phyloP scores from a whole-genome alignment of 1,139 yeast genomes.

The Suhomyces taliae region DNA sequence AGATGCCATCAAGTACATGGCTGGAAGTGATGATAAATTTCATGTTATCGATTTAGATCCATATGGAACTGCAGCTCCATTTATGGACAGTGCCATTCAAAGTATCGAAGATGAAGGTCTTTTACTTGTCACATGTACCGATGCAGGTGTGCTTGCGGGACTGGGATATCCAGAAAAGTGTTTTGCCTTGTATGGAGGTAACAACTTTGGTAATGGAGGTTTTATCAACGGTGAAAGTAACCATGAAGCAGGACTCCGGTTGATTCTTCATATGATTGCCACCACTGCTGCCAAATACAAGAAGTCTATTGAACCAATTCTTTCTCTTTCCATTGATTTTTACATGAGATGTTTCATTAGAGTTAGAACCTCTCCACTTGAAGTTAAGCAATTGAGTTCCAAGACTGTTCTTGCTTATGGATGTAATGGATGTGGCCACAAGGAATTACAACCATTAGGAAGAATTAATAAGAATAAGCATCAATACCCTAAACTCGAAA shows the following conservation, averaged over 20 bases:
- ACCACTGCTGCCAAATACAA: conserved; percentile 88
- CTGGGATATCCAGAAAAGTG: conserved; percentile 96
- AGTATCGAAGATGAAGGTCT: conserved; percentile 79
- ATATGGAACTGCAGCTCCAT: conserved; percentile 95
- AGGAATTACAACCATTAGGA: conserved; percentile 73
- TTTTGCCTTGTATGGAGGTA: conserved; percentile 84
- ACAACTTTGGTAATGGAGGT: conserved; percentile 64
- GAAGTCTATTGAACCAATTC: conserved; percentile 79
- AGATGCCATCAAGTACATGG: conserved; percentile 86
- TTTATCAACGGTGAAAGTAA: conserved; percentile 76
- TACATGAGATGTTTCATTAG: conserved; percentile 84
- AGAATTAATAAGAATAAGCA: conserved; percentile 41
- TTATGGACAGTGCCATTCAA: conserved; percentile 86
- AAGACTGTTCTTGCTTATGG: conserved; percentile 77
- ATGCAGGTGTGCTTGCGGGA: conserved; percentile 93
- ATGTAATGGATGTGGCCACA: conserved; percentile 86
- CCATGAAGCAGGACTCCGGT: conserved; percentile 89
- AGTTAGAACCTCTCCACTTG: conserved; percentile 73
- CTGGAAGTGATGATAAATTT: conserved; percentile 46
- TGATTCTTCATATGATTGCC: conserved; percentile 75
- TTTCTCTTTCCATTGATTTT: conserved; percentile 85
- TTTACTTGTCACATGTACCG: conserved; percentile 90
- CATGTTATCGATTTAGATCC: conserved; percentile 95
- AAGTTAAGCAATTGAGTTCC: conserved; percentile 73
- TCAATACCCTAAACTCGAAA: conserved; percentile 33